phyloP scores from a whole-genome alignment of 805 yeast species.

The Wickerhamiella allomyrinae region DNA sequence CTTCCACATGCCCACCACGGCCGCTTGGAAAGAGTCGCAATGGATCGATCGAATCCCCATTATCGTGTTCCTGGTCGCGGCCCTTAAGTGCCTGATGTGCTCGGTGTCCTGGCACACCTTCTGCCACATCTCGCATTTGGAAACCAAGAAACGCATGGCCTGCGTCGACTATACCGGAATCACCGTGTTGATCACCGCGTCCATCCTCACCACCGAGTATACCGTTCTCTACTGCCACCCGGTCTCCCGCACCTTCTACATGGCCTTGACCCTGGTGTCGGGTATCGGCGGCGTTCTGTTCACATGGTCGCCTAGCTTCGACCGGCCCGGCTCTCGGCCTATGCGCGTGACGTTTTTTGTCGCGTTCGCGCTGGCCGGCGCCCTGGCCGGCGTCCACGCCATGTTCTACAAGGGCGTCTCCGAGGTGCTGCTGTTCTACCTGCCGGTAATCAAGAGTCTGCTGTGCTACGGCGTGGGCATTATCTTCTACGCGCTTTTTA shows the following conservation, averaged over 20 bases:
- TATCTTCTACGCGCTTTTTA: slow-evolving; percentile 67
- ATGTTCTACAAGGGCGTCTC: slow-evolving; percentile 40
- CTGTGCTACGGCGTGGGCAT: slow-evolving; percentile 72
- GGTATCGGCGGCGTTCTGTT: slow-evolving; percentile 62
- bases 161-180: slow-evolving; percentile 94
- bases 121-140: slow-evolving; percentile 53
- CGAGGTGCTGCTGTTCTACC: slow-evolving; percentile 39
- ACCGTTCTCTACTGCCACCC: slow-evolving; percentile 55
- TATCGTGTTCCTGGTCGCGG: slow-evolving; percentile 53
- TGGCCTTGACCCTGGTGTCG: slow-evolving; percentile 46
- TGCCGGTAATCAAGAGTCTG: slow-evolving; percentile 60
- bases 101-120: slow-evolving; percentile 90
- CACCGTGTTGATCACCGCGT: slow-evolving; percentile 76
- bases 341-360: slow-evolving; percentile 69
- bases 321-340: slow-evolving; percentile 70
- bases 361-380: slow-evolving; percentile 63
- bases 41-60: slow-evolving; percentile 39
- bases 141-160: slow-evolving; percentile 59
- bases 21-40: slow-evolving; percentile 31
- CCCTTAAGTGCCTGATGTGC: slow-evolving; percentile 60
- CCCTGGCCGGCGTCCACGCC: slow-evolving; percentile 45
- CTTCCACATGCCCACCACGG: slow-evolving; percentile 49
- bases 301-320: slow-evolving; percentile 90
- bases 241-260: slow-evolving; percentile 33
- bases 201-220: slow-evolving; percentile 76